Base-by-base conservation (phyloP, 805 yeast species). In the Spathaspora girioi region DNA sequence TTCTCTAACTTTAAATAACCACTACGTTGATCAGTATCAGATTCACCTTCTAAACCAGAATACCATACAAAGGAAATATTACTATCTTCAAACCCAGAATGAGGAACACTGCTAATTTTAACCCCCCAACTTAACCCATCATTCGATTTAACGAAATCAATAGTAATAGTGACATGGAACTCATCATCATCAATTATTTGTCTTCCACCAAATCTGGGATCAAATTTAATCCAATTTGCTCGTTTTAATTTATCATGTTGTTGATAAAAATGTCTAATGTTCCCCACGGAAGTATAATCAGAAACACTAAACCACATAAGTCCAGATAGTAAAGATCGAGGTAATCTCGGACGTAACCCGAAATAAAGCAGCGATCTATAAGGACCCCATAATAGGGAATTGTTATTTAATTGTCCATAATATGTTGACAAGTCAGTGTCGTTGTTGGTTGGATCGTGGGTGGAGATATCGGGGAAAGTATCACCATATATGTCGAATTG, bases 161-260 rank as follows among this genome's bases (percentile, higher is more conserved):
- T 82, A 0, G 81, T 79, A 40, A 94, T 60, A 50, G 80, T 79
- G 3, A 91, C 67, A 50, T 82, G 81, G 54, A 83, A 79, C 32
- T 80, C 87, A 18, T 70, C 66, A 64, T 94, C 99, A 38, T 75
- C 69, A 27, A 94, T 83, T 1, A 80, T 72, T 62, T 94, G 93
- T 54, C 79, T 73, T 0, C 99, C 99, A 20, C 99, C 99, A 12
- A 68, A 47, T 56, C 98, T 77, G 5, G 97, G 91, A 63, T 94
- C 98, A 65, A 87, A 94, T 38, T 76, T 71, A n/a, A 80, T 76
- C 97, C 97, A 94, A 23, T 92, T 89, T 58, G 88, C 93, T 49
- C 80, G 83, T 20, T 76, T 76, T 70, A 91, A 75, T 47, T 83
- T 79, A 60, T 91, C 93, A 38, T 73, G 72, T 58, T 84, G 91